Conservation (phyloP, 768 basidiomycete species). For the Hortiboletus campestris region DNA sequence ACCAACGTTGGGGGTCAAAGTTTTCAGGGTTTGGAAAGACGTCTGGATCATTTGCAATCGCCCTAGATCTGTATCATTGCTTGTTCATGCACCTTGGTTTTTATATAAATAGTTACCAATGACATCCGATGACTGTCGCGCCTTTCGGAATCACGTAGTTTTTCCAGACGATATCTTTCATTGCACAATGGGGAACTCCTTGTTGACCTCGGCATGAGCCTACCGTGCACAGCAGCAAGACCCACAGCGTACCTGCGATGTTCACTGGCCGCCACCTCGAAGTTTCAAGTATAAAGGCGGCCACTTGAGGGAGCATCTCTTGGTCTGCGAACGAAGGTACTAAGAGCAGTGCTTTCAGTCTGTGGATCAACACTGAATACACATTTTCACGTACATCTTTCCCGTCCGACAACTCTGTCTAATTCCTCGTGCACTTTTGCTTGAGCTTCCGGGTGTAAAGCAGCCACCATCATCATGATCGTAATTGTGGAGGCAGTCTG, state of each 20-base stretch:
- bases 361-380: no score
- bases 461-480: slow-evolving; percentile 7
- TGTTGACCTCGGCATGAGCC: neutral
- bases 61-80: neutral
- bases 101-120: neutral
- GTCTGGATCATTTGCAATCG: slow-evolving; percentile 6
- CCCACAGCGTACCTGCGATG: neutral
- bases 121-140: slow-evolving; percentile 1
- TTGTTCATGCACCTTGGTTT: no score
- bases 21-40: slow-evolving; percentile 2
- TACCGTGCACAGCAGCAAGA: neutral
- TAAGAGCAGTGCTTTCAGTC: neutral
- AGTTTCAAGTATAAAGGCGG: slow-evolving; percentile 1
- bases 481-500: slow-evolving; percentile 11
- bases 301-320: neutral
- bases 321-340: slow-evolving; percentile 6
- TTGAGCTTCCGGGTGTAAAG: slow-evolving; percentile 4
- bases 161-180: slow-evolving; percentile 1
- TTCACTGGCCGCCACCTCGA: slow-evolving; percentile 5
- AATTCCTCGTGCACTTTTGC: slow-evolving; percentile 7
- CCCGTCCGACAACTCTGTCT: slow-evolving; percentile 1
- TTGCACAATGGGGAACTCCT: slow-evolving; percentile 8
- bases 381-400: slow-evolving; percentile 3
- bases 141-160: slow-evolving; percentile 8
- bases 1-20: slow-evolving; percentile 7